Conservation (phyloP, 1,284 basidiomycete species). For the Cystobasidiaceae sp. region DNA sequence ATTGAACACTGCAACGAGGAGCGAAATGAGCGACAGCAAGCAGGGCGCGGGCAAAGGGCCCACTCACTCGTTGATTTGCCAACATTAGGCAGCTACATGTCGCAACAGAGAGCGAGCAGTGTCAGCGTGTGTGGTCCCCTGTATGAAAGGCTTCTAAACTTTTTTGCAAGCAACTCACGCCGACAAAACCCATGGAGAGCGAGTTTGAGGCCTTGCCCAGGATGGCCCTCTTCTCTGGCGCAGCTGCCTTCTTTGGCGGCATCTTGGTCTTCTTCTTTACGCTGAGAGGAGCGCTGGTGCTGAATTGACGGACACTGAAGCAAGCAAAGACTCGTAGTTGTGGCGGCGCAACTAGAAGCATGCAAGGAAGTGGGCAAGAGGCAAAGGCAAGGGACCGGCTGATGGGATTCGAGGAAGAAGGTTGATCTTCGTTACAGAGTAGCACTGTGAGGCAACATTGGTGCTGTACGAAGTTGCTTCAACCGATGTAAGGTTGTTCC, state of each 20-base stretch:
- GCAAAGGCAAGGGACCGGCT: no score
- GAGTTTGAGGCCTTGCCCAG: slow-evolving; percentile 90
- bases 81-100: slow-evolving; percentile 74
- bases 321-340: no score
- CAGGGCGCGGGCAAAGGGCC: slow-evolving; percentile 58
- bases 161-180: no score
- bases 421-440: no score
- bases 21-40: not conserved
- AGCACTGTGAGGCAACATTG: no score
- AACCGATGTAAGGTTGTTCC: no score
- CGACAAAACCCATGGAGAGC: slow-evolving; percentile 41
- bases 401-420: no score
- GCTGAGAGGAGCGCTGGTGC: not conserved
- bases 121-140: slow-evolving; percentile 10
- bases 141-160: slow-evolving; percentile 32
- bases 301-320: slow-evolving; percentile 7
- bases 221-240: slow-evolving; percentile 71
- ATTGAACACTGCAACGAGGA: slow-evolving; percentile 58
- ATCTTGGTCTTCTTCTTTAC: slow-evolving; percentile 53
- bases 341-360: no score
- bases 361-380: no score
- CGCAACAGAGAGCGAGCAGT: not conserved
- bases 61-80: slow-evolving; percentile 55
- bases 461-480: no score
- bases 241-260: slow-evolving; percentile 70